Percentiles rank a stretch among this genome's conserved stretches.
phyloP scores from a whole-genome alignment of 208 protist genomes.

The Trypanosoma caninum region DNA sequence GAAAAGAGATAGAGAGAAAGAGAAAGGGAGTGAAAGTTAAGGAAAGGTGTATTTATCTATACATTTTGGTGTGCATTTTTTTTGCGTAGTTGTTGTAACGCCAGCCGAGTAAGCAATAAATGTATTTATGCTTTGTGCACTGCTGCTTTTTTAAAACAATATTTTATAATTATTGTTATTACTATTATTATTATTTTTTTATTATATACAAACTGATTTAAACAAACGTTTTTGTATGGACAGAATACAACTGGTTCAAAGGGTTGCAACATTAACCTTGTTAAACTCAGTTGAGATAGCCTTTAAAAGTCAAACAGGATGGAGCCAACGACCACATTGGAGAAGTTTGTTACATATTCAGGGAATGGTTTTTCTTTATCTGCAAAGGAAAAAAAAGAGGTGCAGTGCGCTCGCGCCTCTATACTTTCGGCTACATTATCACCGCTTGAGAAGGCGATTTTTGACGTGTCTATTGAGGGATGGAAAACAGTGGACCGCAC shows the following conservation, averaged over 20 bases:
- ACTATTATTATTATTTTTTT: conserved; percentile 21
- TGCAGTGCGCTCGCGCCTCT: conserved; percentile 3
- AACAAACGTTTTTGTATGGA: not conserved
- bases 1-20: too few species aligned
- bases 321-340: not conserved
- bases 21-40: not conserved
- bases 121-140: not conserved
- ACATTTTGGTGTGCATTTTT: not conserved
- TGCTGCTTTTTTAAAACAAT: conserved; percentile 8
- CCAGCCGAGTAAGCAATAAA: not conserved
- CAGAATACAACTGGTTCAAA: too few species aligned
- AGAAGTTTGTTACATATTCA: conserved; percentile 26
- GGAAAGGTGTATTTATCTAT: not conserved
- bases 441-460: conserved; percentile 26
- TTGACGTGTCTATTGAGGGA: conserved; percentile 29
- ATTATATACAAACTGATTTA: not conserved
- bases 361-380: not conserved
- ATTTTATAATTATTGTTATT: not conserved
- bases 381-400: not conserved
- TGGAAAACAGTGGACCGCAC: conserved; percentile 28
- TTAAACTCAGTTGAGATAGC: too few species aligned
- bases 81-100: not conserved
- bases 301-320: too few species aligned
- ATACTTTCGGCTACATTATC: conserved; percentile 27
- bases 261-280: too few species aligned